Base-by-base conservation (phyloP, 2,329 filamentous ascomycete species). In the Penicillium sp. region DNA sequence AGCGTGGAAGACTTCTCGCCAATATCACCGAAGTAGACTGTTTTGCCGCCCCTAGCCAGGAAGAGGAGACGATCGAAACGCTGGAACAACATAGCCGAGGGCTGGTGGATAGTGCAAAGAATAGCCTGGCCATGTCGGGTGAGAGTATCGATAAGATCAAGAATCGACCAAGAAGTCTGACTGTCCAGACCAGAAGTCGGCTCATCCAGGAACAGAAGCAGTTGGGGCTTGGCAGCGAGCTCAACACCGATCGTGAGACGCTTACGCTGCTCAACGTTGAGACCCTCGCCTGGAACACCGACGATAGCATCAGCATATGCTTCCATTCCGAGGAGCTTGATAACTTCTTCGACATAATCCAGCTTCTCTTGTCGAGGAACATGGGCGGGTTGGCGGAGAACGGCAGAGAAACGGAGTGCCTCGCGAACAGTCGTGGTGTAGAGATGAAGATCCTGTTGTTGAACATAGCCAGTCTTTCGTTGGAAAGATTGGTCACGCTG, bases 41-140 rank as follows among this genome's bases (percentile, higher is more conserved):
- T 83, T 54, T 72, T 77, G 1, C 80, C 81, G 25, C 80, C 80
- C 39, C 68, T 72, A 6, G 78, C 77, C 2, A 84, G 69, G 60
- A 84, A 79, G 0, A 83, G 64, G 2, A 83, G 64, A 1, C 74
- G 72, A 44, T 83, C 80, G 36, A 83, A 95, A 41, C 86, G 83
- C 61, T 95, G 85, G 71, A 95, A 95, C 36, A 95, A 74, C 75
- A 94, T 88, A 22, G 89, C 88, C 10, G 86, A 93, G n/a, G 90
- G 90, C 64, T 96, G 90, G 62, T 96, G 90, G 44, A 95, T 95
- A 0, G 90, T 95, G 69, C 88, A 95, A n/a, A 95, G 79, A 64
- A 95, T 86, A 35, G 90, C 89, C 61, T 93, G 87, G 11, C 90
- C 89, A 46, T 80, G 84, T 62, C 90, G 84, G 54, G 87, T 87